Percentiles rank a stretch among this genome's conserved stretches.
phyloP scores from a whole-genome alignment of 1,284 basidiomycete genomes.

The Phellopilus nigrolimitatus region DNA sequence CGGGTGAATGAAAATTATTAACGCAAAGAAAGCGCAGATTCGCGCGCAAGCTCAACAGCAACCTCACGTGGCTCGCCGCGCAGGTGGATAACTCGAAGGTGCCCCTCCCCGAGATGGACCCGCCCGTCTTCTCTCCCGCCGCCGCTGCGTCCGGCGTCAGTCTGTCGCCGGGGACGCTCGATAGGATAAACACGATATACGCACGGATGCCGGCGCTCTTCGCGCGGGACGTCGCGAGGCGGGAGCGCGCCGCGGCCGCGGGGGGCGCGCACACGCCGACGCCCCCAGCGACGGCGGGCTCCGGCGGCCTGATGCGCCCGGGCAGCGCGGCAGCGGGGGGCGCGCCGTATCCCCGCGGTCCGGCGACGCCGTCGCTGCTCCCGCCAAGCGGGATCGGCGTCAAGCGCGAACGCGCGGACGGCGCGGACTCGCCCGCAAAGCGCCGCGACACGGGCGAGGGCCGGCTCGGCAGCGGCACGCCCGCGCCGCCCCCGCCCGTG shows the following conservation, averaged over 20 bases:
- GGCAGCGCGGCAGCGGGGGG: neutral
- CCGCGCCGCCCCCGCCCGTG: slow-evolving; percentile 27
- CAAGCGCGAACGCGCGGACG: slow-evolving; percentile 61
- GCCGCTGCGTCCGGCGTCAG: slow-evolving; percentile 26
- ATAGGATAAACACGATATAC: slow-evolving; percentile 60
- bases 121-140: slow-evolving; percentile 23
- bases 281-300: no score
- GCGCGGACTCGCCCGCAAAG: slow-evolving; percentile 43
- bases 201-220: slow-evolving; percentile 55
- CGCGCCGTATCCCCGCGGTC: slow-evolving; percentile 5
- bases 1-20: no score
- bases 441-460: slow-evolving; percentile 65
- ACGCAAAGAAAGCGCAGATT: slow-evolving; percentile 1
- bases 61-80: slow-evolving; percentile 62
- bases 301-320: no score
- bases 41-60: slow-evolving; percentile 48
- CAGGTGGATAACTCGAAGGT: slow-evolving; percentile 43
- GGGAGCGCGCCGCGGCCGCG: slow-evolving; percentile 39
- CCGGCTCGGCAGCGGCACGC: slow-evolving; percentile 10
- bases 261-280: slow-evolving; percentile 36
- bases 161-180: slow-evolving; percentile 37
- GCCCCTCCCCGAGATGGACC: slow-evolving; percentile 11
- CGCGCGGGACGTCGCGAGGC: slow-evolving; percentile 55
- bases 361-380: slow-evolving; percentile 23
- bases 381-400: slow-evolving; percentile 29